Conservation (phyloP, 352 stramenopile species). For the Globisporangium irregulare region DNA sequence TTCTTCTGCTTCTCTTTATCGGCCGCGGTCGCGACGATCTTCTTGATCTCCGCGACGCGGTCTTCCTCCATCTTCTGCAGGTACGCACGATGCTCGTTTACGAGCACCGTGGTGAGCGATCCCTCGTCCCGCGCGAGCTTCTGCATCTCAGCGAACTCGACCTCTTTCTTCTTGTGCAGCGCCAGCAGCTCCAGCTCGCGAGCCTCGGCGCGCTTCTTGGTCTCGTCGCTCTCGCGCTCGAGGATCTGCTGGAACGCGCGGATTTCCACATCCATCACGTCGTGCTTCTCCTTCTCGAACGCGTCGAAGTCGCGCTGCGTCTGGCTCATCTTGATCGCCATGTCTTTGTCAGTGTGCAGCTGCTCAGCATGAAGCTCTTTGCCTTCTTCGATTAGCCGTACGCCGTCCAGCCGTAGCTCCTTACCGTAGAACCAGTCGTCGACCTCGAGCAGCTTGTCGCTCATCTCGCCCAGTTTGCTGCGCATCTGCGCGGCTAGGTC, state of each 20-base stretch:
- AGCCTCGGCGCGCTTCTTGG: constrained; percentile 43
- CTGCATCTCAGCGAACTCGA: constrained; percentile 71
- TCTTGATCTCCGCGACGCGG: constrained; percentile 52
- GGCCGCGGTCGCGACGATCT: constrained; percentile 33
- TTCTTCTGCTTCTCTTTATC: constrained; percentile 66
- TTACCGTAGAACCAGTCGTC: constrained; percentile 93
- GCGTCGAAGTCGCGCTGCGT: constrained; percentile 81
- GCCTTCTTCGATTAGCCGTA: constrained; percentile 57
- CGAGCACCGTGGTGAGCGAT: constrained; percentile 52
- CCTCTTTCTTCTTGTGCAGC: constrained; percentile 63
- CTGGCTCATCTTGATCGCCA: constrained; percentile 67
- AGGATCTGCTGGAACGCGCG: constrained; percentile 66
- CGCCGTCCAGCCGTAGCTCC: constrained; percentile 82
- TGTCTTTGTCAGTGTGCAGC: constrained; percentile 71
- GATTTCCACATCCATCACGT: constrained; percentile 49
- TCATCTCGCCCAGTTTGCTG: constrained; percentile 43
- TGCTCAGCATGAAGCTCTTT: constrained; percentile 56
- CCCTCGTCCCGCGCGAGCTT: constrained; percentile 59
- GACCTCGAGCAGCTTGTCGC: constrained; percentile 85
- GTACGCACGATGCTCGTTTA: constrained; percentile 82
- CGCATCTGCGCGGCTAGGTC: constrained; percentile 56
- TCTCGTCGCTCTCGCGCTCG: constrained; percentile 47
- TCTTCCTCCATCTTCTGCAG: constrained; percentile 81
- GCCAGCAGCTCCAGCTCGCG: constrained; percentile 81
- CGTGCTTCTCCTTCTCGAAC: constrained; percentile 72